Evolutionary conservation across 768 basidiomycete genomes (phyloP).

Genomic region (Boletus speciosus): DNA sequence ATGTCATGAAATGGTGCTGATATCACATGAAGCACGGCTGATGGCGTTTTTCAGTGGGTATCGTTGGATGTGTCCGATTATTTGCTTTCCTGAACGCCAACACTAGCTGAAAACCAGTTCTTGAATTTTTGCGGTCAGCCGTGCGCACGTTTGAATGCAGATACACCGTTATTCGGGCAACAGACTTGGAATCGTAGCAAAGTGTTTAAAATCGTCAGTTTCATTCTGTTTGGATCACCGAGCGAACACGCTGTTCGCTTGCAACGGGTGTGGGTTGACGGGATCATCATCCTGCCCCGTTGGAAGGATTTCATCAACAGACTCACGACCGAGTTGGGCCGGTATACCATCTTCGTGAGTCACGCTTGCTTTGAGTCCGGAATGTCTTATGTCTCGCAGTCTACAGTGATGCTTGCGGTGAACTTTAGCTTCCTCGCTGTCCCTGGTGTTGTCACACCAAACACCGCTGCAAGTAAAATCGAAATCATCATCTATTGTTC

Average conservation of each 20-base stretch:
- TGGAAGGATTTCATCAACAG: slow-evolving; percentile 14
- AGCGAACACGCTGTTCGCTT: slow-evolving; percentile 11
- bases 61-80: neutral
- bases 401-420: slow-evolving; percentile 18
- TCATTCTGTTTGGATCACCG: neutral
- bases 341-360: slow-evolving; percentile 14
- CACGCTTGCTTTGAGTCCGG: neutral
- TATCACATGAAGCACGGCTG: slow-evolving; percentile 5
- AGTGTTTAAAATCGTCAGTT: neutral
- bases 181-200: slow-evolving; percentile 3
- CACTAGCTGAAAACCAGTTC: slow-evolving; percentile 16
- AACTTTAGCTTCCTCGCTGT: slow-evolving; percentile 18
- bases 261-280: slow-evolving; percentile 13
- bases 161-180: slow-evolving; percentile 5
- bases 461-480: neutral
- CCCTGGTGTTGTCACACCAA: neutral
- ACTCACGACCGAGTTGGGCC: slow-evolving; percentile 4
- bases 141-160: slow-evolving; percentile 12
- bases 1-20: neutral
- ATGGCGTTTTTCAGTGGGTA: slow-evolving; percentile 13
- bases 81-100: neutral
- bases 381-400: slow-evolving; percentile 1
- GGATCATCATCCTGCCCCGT: neutral
- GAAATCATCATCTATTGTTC: slow-evolving; percentile 16
- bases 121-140: slow-evolving; percentile 12